A percentile compares a stretch with the other conserved stretches of the same genome.
Evolutionary conservation across 768 basidiomycete genomes (phyloP).

Genomic region (Chiua virens): DNA sequence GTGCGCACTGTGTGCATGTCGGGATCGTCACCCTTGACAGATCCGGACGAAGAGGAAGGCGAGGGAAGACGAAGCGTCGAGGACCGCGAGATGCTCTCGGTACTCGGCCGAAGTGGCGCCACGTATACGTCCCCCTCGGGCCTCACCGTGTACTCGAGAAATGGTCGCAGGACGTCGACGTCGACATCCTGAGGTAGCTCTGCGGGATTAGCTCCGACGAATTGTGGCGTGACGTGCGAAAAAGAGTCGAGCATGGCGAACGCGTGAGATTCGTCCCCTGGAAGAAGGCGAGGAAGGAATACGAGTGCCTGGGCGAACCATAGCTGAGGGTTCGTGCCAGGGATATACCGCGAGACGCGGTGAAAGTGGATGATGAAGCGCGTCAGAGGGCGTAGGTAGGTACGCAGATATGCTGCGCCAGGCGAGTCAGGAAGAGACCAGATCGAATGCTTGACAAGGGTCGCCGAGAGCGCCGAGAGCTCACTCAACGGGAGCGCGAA

Average conservation of each 20-base stretch:
- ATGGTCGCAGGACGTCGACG: slow-evolving; percentile 42
- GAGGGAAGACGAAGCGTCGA: slow-evolving; percentile 51
- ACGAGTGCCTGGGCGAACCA: slow-evolving; percentile 70
- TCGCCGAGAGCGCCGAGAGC: slow-evolving; percentile 53
- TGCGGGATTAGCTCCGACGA: slow-evolving; percentile 16
- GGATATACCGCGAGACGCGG: slow-evolving; percentile 55
- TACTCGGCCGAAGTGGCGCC: slow-evolving; percentile 49
- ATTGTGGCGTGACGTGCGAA: slow-evolving; percentile 15
- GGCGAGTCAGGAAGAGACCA: slow-evolving; percentile 39
- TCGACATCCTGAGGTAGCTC: slow-evolving; percentile 32
- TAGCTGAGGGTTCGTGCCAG: slow-evolving; percentile 52
- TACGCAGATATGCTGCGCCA: slow-evolving; percentile 4
- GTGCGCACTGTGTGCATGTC: not conserved
- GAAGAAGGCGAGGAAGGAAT: slow-evolving; percentile 54
- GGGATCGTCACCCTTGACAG: not conserved
- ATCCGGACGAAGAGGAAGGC: not conserved
- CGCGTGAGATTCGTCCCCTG: slow-evolving; percentile 73
- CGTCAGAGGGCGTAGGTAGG: slow-evolving; percentile 49
- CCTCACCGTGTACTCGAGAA: slow-evolving; percentile 50
- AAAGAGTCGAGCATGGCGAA: slow-evolving; percentile 36
- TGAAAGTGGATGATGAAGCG: slow-evolving; percentile 55
- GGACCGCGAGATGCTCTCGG: slow-evolving; percentile 53
- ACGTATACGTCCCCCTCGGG: slow-evolving; percentile 44
- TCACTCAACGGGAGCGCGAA: slow-evolving; percentile 59
- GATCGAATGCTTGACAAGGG: slow-evolving; percentile 48